A percentile compares a stretch with the other conserved stretches of the same genome.
Evolutionary conservation across 2,329 filamentous ascomycete genomes (phyloP).

Genomic region (Botrytis porri): DNA sequence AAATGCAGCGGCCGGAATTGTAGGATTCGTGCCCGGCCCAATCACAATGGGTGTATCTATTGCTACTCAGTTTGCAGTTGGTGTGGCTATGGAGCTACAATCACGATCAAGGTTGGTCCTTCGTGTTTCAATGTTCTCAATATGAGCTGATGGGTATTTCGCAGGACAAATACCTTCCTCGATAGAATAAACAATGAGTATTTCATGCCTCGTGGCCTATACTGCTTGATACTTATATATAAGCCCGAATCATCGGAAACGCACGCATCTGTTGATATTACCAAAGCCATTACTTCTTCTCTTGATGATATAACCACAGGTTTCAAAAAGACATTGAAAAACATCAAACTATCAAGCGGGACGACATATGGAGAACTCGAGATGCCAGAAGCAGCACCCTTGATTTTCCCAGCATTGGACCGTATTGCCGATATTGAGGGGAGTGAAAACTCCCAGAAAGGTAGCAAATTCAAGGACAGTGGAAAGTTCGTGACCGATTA

Average conservation of each 20-base stretch:
- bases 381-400: slow-evolving; percentile 41
- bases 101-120: slow-evolving; percentile 25
- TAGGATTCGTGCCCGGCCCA: slow-evolving; percentile 39
- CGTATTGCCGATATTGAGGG: slow-evolving; percentile 29
- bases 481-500: slow-evolving; percentile 39
- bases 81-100: slow-evolving; percentile 42
- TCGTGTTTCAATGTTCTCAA: background rate
- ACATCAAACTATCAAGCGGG: slow-evolving; percentile 39
- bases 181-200: slow-evolving; percentile 54
- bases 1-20: slow-evolving; percentile 43
- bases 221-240: slow-evolving; percentile 54
- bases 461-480: slow-evolving; percentile 38
- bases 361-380: slow-evolving; percentile 41
- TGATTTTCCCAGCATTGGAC: slow-evolving; percentile 42
- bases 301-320: slow-evolving; percentile 31
- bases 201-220: slow-evolving; percentile 56
- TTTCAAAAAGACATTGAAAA: slow-evolving; percentile 35
- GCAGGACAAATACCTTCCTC: slow-evolving; percentile 49
- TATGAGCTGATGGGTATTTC: slow-evolving; percentile 17
- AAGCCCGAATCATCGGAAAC: slow-evolving; percentile 41
- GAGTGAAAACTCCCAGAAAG: slow-evolving; percentile 30
- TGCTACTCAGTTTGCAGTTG: slow-evolving; percentile 44
- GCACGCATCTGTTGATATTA: slow-evolving; percentile 37
- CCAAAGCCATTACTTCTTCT: slow-evolving; percentile 40
- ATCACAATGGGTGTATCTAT: slow-evolving; percentile 45